Percentiles rank a stretch among this genome's conserved stretches.
These are phyloP conservation scores for Entophlyctis luteolus DNA, from an alignment of 192 early-diverging fungal species.

Conservation along the genomic window DNA sequence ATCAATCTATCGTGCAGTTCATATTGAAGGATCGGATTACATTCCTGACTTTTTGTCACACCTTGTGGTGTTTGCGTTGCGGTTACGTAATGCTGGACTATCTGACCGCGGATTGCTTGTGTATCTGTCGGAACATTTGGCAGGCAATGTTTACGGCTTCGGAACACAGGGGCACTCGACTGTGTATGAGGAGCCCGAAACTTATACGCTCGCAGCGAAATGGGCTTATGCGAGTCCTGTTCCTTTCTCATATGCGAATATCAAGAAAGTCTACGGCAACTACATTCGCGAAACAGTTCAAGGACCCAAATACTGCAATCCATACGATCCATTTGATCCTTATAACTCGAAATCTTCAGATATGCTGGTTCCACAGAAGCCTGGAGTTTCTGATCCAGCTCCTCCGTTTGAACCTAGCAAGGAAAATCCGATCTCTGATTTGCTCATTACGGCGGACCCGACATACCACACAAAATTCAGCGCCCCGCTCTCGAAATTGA, in stretches of 20 bases:
- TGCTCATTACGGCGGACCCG: conserved; percentile 13
- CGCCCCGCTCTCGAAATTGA: conserved; percentile 61
- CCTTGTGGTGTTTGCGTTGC: conserved; percentile 81
- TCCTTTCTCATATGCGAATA: conserved; percentile 3
- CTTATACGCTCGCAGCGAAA: conserved; percentile 59
- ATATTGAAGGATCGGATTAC: conserved; percentile 82
- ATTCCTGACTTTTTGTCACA: conserved; percentile 73
- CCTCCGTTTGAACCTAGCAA: conserved; percentile 9
- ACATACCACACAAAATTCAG: conserved; percentile 41
- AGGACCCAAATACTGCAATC: background rate
- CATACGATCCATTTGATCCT: conserved; percentile 15
- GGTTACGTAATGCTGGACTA: conserved; percentile 81
- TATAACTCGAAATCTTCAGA: background rate
- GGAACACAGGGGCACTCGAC: conserved; percentile 88
- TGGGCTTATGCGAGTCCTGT: conserved; percentile 42
- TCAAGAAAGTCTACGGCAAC: conserved; percentile 27
- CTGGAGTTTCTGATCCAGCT: background rate
- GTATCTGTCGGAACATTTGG: conserved; percentile 79
- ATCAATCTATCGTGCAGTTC: conserved; percentile 79
- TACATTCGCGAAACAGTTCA: conserved; percentile 12
- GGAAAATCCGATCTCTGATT: conserved; percentile 20
- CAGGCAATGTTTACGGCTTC: conserved; percentile 78
- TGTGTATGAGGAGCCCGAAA: conserved; percentile 84
- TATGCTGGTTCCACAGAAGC: background rate
- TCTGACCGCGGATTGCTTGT: conserved; percentile 83